phyloP scores from a whole-genome alignment of 1,284 basidiomycete genomes.

The Microbotryum violaceum region DNA sequence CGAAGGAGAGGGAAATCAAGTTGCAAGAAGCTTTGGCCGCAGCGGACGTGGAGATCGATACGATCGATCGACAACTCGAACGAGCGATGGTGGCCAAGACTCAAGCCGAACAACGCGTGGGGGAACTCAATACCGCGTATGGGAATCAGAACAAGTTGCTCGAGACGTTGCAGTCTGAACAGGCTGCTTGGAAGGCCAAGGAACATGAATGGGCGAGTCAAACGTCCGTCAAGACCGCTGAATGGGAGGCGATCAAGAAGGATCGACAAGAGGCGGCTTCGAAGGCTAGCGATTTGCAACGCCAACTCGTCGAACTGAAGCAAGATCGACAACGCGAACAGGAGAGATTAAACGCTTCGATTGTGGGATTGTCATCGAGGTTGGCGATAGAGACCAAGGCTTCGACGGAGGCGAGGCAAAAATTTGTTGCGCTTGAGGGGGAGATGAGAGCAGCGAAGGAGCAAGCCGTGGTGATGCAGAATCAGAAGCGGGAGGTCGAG shows the following conservation, averaged over 20 bases:
- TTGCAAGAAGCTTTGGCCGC: slow-evolving; percentile 76
- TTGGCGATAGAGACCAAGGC: slow-evolving; percentile 70
- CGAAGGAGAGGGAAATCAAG: slow-evolving; percentile 73
- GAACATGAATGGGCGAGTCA: slow-evolving; percentile 51
- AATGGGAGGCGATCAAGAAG: slow-evolving; percentile 23
- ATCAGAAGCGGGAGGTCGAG: slow-evolving; percentile 51
- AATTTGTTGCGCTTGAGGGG: slow-evolving; percentile 55
- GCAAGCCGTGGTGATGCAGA: slow-evolving; percentile 49
- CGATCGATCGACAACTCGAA: slow-evolving; percentile 77
- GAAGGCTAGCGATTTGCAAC: slow-evolving; percentile 8
- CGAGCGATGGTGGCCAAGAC: slow-evolving; percentile 55
- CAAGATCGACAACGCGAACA: slow-evolving; percentile 48
- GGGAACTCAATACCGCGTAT: slow-evolving; percentile 26
- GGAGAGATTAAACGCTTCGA: slow-evolving; percentile 59
- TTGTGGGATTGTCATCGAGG: slow-evolving; percentile 75
- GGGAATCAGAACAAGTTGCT: slow-evolving; percentile 29
- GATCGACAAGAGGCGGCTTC: slow-evolving; percentile 10
- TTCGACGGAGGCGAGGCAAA: slow-evolving; percentile 57
- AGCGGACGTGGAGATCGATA: slow-evolving; percentile 69
- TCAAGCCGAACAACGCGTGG: slow-evolving; percentile 16
- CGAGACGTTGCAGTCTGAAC: slow-evolving; percentile 23
- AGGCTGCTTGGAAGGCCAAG: slow-evolving; percentile 45
- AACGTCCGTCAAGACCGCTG: slow-evolving; percentile 27
- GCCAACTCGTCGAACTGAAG: slow-evolving; percentile 12
- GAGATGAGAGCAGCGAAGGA: slow-evolving; percentile 55